Evolutionary conservation across 208 protist genomes (phyloP).

Genomic region (Wallacemonas sp.): DNA sequence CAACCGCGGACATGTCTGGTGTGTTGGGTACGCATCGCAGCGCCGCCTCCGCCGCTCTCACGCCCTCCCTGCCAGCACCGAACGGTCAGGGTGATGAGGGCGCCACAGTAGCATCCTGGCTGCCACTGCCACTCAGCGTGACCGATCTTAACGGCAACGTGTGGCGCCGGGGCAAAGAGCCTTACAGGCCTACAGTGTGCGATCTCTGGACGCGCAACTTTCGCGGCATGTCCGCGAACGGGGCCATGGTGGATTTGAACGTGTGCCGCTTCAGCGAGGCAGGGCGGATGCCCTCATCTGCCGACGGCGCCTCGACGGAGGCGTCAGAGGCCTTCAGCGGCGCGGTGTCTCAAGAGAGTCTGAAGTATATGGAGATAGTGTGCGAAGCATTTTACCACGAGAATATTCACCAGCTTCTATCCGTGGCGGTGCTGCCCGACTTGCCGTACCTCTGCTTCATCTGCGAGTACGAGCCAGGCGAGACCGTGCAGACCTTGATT

Average conservation of each 20-base stretch:
- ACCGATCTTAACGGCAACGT: slow-evolving; percentile 22
- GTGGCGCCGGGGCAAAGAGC: background rate
- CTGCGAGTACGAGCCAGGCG: slow-evolving; percentile 39
- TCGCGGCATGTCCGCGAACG: slow-evolving; percentile 14
- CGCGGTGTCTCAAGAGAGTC: background rate
- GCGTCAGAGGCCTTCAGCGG: background rate
- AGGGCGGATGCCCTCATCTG: background rate
- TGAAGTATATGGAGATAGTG: slow-evolving; percentile 8
- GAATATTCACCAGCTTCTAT: slow-evolving; percentile 44
- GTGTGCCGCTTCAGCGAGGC: background rate
- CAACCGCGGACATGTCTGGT: too few species aligned
- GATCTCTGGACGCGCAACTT: background rate
- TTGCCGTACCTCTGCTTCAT: slow-evolving; percentile 32
- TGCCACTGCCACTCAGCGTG: background rate
- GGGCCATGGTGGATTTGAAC: slow-evolving; percentile 8
- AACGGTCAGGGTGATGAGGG: background rate
- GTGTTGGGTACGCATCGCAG: too few species aligned
- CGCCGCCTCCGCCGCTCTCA: too few species aligned
- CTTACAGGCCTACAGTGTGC: background rate
- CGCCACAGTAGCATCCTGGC: background rate
- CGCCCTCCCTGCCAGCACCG: too few species aligned
- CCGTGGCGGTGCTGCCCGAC: slow-evolving; percentile 13
- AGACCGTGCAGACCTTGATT: slow-evolving; percentile 28
- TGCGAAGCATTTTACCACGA: slow-evolving; percentile 35
- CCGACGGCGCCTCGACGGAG: background rate